Base-by-base conservation (phyloP, 2,329 filamentous ascomycete species). In the Pseudocercospora vitis region DNA sequence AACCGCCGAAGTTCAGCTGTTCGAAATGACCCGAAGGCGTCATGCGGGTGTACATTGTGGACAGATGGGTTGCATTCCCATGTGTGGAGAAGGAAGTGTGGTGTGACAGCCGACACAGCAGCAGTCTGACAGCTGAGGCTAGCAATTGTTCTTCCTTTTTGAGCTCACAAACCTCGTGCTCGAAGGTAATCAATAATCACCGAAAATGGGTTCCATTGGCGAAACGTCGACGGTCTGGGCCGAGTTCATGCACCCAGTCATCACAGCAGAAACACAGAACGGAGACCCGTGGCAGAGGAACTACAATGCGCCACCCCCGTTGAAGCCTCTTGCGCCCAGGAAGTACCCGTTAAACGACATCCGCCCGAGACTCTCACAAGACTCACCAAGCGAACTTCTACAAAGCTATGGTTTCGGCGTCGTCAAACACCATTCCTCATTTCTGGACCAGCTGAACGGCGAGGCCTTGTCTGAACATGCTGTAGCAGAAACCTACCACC, bases 201-300 rank as follows among this genome's bases (percentile, higher is more conserved):
- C 6, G n/a, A 45, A 2, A 7, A 52, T 52, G 49, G 49, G 49
- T 4, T 52, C 49, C 3, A 32, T 46, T 28, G 49, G 12, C 33
- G 49, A 44, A 32, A 9, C 39, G 21, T 11, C 11, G n/a, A 19
- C 23, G 11, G 19, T 42, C 26, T 11, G 16, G 12, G 52, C 46
- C 35, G 35, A 50, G 18, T 54, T 24, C 46, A 33, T 37, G 26
- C 39, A 45, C 21, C 37, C 46, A 7, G 29, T 50, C 2, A 54
- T 54, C 31, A 31, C 26, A 21, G 16, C 35, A 35, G 39, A 50
- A 8, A 50, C 47, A 9, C 26, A 7, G 12, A 54, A 50, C 28
- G 47, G 46, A 14, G 47, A 50, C 39, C 35, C 52, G 9, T 54
- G 52, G 52, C 32, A 50, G 18, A 14, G 52, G 28, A 50, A 54